phyloP scores from a whole-genome alignment of 768 basidiomycete genomes.

The Collybia mongolica region DNA sequence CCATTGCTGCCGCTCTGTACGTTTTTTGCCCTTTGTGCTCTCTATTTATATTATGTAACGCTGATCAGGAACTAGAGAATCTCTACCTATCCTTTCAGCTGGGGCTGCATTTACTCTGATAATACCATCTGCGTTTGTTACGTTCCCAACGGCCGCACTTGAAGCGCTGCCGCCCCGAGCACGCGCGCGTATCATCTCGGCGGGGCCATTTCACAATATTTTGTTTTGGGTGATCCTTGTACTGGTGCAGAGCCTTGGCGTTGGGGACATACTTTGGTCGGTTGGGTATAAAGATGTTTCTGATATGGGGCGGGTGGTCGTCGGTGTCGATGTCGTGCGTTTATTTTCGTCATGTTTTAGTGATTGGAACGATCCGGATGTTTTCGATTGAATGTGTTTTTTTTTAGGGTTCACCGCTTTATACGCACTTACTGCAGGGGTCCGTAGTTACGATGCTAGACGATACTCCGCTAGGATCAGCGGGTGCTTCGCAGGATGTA shows the following conservation, averaged over 20 bases:
- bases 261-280: slow-evolving; percentile 25
- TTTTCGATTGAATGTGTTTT: background rate
- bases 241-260: slow-evolving; percentile 29
- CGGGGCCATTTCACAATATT: slow-evolving; percentile 81
- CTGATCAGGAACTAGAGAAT: slow-evolving; percentile 45
- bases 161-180: slow-evolving; percentile 37
- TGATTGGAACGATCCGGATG: background rate
- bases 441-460: slow-evolving; percentile 65
- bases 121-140: slow-evolving; percentile 75
- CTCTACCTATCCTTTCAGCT: slow-evolving; percentile 57
- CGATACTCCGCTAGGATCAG: slow-evolving; percentile 46
- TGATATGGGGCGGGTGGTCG: slow-evolving; percentile 50
- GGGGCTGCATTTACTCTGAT: slow-evolving; percentile 62
- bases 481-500: slow-evolving; percentile 23
- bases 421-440: slow-evolving; percentile 52
- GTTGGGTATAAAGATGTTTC: slow-evolving; percentile 56
- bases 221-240: slow-evolving; percentile 51
- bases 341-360: background rate
- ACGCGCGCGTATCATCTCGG: slow-evolving; percentile 62
- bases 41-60: background rate
- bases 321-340: slow-evolving; percentile 53
- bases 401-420: slow-evolving; percentile 65
- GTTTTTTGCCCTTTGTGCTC: slow-evolving; percentile 20
- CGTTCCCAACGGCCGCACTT: slow-evolving; percentile 45
- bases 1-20: slow-evolving; percentile 71